phyloP scores from a whole-genome alignment of 1,284 basidiomycete species.

The Cerrena zonata region DNA sequence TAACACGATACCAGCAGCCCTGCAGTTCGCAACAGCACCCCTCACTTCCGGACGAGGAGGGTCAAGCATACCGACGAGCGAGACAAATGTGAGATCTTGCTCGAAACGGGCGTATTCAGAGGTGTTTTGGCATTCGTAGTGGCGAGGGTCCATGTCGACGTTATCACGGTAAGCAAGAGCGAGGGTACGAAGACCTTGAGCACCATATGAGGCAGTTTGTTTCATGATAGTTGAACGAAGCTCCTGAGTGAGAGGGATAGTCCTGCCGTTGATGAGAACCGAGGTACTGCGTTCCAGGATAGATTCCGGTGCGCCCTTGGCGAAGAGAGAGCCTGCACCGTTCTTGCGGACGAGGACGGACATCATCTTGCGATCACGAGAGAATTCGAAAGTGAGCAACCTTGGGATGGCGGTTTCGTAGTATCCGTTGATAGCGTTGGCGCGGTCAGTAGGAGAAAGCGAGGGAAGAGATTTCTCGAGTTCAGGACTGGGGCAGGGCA shows the following conservation, averaged over 20 bases:
- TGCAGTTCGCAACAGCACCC: constrained; percentile 83
- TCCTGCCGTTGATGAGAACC: constrained; percentile 58
- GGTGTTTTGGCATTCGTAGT: constrained; percentile 76
- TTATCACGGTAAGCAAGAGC: constrained; percentile 86
- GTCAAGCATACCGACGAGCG: constrained; percentile 95
- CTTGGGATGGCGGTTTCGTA: constrained; percentile 73
- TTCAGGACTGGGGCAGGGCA: constrained; percentile 55
- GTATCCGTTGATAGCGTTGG: constrained; percentile 79
- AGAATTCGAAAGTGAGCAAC: constrained; percentile 92
- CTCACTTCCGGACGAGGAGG: constrained; percentile 93
- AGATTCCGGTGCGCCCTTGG: constrained; percentile 94
- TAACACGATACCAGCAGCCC: constrained; percentile 91
- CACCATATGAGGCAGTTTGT: constrained; percentile 70
- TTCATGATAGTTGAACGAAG: constrained; percentile 61
- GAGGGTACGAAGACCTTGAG: constrained; percentile 82
- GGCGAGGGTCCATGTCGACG: constrained; percentile 67
- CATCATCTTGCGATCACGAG: constrained; percentile 98
- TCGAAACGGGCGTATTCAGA: constrained; percentile 87
- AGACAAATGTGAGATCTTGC: constrained; percentile 86
- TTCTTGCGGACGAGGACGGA: constrained; percentile 69
- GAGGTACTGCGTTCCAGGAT: constrained; percentile 84
- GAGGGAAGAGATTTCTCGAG: constrained; percentile 50
- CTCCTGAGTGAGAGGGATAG: constrained; percentile 57
- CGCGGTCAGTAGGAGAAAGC: constrained; percentile 59
- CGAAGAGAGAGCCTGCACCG: constrained; percentile 66